Conservation (phyloP, 805 yeast species). For the Sugiyamaella smithiae region DNA sequence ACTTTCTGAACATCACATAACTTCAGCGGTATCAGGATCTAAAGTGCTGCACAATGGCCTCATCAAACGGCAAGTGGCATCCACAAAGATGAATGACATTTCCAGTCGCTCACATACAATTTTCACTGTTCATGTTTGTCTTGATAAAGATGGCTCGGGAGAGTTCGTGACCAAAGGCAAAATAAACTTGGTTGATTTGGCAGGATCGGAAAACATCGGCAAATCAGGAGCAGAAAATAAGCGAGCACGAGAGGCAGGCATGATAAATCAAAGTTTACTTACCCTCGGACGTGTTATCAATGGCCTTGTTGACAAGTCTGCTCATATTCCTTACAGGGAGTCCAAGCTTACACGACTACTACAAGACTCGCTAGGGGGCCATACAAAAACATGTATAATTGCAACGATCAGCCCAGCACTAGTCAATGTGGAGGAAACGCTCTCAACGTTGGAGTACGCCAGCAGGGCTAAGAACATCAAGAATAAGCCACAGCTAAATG, state of each 20-base stretch:
- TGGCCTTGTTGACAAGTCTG: conserved; percentile 55
- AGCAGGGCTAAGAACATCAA: conserved; percentile 78
- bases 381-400: conserved; percentile 79
- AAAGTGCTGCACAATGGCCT: conserved; percentile 55
- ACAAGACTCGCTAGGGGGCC: conserved; percentile 85
- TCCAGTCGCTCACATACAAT: conserved; percentile 82
- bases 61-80: conserved; percentile 64
- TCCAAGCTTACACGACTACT: conserved; percentile 74
- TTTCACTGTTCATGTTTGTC: conserved; percentile 54
- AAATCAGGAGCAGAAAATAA: conserved; percentile 84
- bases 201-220: conserved; percentile 89
- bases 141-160: conserved; percentile 50
- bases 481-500: conserved; percentile 59
- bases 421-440: conserved; percentile 72
- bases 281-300: conserved; percentile 89
- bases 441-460: conserved; percentile 85
- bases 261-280: conserved; percentile 82
- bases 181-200: conserved; percentile 84
- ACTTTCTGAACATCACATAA: conserved; percentile 52
- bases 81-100: conserved; percentile 71
- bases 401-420: conserved; percentile 87
- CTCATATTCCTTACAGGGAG: conserved; percentile 83
- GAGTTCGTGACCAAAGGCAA: conserved; percentile 49
- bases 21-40: conserved; percentile 51
- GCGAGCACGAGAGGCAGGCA: conserved; percentile 91